Evolutionary conservation across 805 yeast genomes (phyloP), one percentile per base, ranked within the genome.

Genomic region (Wickerhamomyces mucosus): DNA sequence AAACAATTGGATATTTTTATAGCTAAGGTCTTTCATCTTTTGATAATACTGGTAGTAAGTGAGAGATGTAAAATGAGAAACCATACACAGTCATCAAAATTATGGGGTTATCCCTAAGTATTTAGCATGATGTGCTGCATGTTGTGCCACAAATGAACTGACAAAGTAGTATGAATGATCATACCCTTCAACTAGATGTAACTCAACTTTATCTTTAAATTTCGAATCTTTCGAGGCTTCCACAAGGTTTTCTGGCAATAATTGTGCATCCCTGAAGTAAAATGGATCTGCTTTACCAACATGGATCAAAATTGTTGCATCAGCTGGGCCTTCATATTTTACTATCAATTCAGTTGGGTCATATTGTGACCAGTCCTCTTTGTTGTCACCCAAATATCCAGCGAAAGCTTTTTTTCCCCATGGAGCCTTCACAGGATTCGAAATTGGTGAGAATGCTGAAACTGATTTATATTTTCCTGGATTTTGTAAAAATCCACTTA

Each of bases 101-200:
- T 42, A 42, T 23, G 37, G 29, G 17, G 43, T 13, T 17, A 63
- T 43, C 14, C 66, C 67, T 31, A 63, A 40, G 36, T 72, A 65
- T 54, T 79, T 77, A 8, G 94, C 94, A 48, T 92, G 96, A 55
- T 78, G 89, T 38, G 69, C 73, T 22, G 95, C 83, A 55, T 92
- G 97, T 21, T 75, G 82, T 34, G 71, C 78, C 10, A 79, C 79
- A 56, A 86, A 88, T 0, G 83, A 58, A 32, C 88, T 69, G 35
- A 89, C 69, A 54, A 86, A 89, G 57, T 71, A 92, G 63, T 88
- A 89, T 29, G 88, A 78, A 53, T 89, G 98, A 50, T 92, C 96
- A 50, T 75, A 89, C 4, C 88, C 95, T 1, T 81, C 86, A 14
- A 72, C 94, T 21, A 73, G 46, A 18, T 72, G 59, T 29, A 81